phyloP scores from a whole-genome alignment of 2,329 filamentous ascomycete species.

The Nemania serpens region DNA sequence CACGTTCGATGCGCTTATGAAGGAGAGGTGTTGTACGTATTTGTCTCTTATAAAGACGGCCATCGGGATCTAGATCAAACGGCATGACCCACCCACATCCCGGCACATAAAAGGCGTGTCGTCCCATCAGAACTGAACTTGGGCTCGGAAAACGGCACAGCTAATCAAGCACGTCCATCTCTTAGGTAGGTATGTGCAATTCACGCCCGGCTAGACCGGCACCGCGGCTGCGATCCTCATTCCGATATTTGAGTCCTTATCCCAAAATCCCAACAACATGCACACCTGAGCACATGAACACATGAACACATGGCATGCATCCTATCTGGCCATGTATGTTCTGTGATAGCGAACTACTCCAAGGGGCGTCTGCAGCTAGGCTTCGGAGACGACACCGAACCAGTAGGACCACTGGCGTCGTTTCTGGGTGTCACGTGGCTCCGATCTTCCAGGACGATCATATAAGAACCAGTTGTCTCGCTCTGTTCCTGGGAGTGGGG shows the following conservation, averaged over 20 bases:
- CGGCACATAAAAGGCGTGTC: conserved; percentile 7
- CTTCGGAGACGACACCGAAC: too few relatives aligned
- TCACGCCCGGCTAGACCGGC: conserved; percentile 21
- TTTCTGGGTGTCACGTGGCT: too few relatives aligned
- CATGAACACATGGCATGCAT: conserved; percentile 6
- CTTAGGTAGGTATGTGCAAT: background rate
- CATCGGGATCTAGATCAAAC: background rate
- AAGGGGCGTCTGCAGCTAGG: background rate
- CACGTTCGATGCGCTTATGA: conserved; percentile 1
- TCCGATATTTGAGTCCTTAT: too few relatives aligned
- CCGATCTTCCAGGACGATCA: too few relatives aligned
- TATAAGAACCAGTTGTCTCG: too few relatives aligned
- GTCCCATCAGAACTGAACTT: conserved; percentile 1
- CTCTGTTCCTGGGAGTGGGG: too few relatives aligned
- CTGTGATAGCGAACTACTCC: background rate
- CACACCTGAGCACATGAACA: background rate
- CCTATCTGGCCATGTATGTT: background rate
- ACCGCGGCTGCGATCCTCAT: conserved; percentile 3
- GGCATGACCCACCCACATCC: conserved; percentile 6
- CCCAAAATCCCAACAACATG: too few relatives aligned
- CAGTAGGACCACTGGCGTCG: too few relatives aligned
- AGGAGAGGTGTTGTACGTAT: conserved; percentile 12
- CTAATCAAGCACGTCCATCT: background rate
- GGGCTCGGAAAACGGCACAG: conserved; percentile 23
- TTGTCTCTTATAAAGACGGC: background rate